These are phyloP conservation scores for Fusarium virguliforme DNA, from an alignment of 2,329 filamentous ascomycete genomes.

Conservation along the genomic window DNA sequence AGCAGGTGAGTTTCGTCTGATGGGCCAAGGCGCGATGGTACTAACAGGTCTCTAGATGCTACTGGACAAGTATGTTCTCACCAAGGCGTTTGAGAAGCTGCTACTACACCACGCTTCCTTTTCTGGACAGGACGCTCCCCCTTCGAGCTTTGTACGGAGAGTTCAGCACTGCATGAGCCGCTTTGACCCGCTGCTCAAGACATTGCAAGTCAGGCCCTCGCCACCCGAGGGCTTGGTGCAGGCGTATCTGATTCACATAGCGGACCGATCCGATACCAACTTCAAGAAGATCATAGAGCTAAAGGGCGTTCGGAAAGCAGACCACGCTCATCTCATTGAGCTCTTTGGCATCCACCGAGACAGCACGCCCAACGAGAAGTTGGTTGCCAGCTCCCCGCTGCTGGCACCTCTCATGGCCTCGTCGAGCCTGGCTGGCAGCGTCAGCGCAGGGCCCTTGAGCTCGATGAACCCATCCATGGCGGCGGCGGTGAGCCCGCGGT, in stretches of 20 bases:
- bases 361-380: slow-evolving; percentile 78
- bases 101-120: slow-evolving; percentile 74
- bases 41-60: slow-evolving; percentile 78
- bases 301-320: slow-evolving; percentile 89
- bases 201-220: slow-evolving; percentile 91
- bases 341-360: slow-evolving; percentile 87
- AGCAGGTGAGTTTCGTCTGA: slow-evolving; percentile 75
- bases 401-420: slow-evolving; percentile 76
- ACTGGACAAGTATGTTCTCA: slow-evolving; percentile 92
- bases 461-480: slow-evolving; percentile 63
- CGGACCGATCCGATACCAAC: slow-evolving; percentile 92
- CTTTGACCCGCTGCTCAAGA: slow-evolving; percentile 94
- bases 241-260: slow-evolving; percentile 97
- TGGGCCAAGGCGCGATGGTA: not conserved
- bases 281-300: slow-evolving; percentile 97
- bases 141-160: slow-evolving; percentile 83
- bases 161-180: slow-evolving; percentile 88
- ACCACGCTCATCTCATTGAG: slow-evolving; percentile 87
- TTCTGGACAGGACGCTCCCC: slow-evolving; percentile 59
- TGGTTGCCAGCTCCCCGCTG: slow-evolving; percentile 80
- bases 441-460: slow-evolving; percentile 53
- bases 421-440: slow-evolving; percentile 58
- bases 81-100: slow-evolving; percentile 82
- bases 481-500: slow-evolving; percentile 67
- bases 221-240: slow-evolving; percentile 96